Evolutionary conservation across 2,329 filamentous ascomycete species (phyloP).

Genomic region (Curvularia eragrostidis): DNA sequence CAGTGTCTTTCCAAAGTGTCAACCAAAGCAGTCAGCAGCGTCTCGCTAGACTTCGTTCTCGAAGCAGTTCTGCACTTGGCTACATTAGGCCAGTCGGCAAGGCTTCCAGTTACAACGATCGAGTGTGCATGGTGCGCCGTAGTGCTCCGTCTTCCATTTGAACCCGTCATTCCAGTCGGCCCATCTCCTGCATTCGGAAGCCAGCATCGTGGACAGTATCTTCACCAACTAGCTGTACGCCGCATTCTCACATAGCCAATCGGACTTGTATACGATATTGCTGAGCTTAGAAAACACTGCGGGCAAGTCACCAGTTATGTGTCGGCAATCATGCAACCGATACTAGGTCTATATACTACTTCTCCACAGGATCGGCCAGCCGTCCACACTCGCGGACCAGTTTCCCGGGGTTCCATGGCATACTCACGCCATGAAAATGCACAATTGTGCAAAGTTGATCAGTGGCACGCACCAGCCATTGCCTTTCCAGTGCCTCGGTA

Average conservation of each 20-base stretch:
- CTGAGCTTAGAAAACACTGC: neutral
- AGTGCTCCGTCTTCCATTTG: neutral
- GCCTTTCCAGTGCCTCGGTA: neutral
- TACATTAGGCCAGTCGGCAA: neutral
- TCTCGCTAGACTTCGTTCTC: neutral
- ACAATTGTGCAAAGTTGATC: neutral
- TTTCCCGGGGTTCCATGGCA: neutral
- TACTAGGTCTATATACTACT: neutral
- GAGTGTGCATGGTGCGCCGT: conserved; percentile 2
- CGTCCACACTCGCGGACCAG: neutral
- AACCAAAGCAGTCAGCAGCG: neutral
- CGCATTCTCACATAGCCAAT: neutral
- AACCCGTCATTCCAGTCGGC: neutral
- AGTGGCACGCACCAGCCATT: neutral
- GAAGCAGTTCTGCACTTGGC: neutral
- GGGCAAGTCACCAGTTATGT: neutral
- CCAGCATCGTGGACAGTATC: neutral
- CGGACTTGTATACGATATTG: neutral
- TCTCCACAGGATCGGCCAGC: conserved; percentile 1
- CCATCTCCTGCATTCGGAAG: conserved; percentile 1
- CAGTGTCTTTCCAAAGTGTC: neutral
- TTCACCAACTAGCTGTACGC: neutral
- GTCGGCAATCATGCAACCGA: neutral
- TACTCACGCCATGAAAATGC: neutral
- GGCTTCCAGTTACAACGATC: neutral